Evolutionary conservation across 139 green algal genomes (phyloP).

Genomic region (Cymbomonas tetramitiformis): DNA sequence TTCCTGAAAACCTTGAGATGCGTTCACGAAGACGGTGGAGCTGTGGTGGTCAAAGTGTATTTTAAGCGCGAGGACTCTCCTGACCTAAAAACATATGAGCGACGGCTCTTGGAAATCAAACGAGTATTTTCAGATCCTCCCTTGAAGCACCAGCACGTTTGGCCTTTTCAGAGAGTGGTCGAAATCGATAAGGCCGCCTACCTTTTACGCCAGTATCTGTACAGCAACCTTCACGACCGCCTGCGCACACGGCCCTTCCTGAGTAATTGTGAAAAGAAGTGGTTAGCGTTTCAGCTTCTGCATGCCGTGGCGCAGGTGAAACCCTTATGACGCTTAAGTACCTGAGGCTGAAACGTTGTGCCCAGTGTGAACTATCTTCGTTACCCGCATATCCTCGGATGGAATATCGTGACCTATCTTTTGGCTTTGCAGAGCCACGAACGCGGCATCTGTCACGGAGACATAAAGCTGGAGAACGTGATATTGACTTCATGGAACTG

Average conservation of each 20-base stretch:
- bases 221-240: conserved; percentile 68
- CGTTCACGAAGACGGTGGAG: conserved; percentile 36
- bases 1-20: background rate
- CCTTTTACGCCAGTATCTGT: conserved; percentile 72
- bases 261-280: conserved; percentile 71
- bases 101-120: background rate
- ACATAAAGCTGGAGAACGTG: conserved; percentile 88
- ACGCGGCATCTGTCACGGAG: conserved; percentile 67
- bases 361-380: too few species aligned
- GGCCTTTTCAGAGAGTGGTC: conserved; percentile 33
- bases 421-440: conserved; percentile 47
- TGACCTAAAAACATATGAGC: conserved; percentile 9
- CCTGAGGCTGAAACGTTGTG: too few species aligned
- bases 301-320: conserved; percentile 45
- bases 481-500: conserved; percentile 84
- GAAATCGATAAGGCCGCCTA: conserved; percentile 51
- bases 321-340: too few species aligned
- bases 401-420: too few species aligned
- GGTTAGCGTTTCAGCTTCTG: conserved; percentile 80
- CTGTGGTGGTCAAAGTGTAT: conserved; percentile 87
- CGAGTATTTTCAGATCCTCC: background rate
- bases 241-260: conserved; percentile 83
- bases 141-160: conserved; percentile 23
- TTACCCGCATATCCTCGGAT: too few species aligned
- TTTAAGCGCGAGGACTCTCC: conserved; percentile 41